Evolutionary conservation across 2,329 filamentous ascomycete species (phyloP).

Genomic region (Neonectria punicea): DNA sequence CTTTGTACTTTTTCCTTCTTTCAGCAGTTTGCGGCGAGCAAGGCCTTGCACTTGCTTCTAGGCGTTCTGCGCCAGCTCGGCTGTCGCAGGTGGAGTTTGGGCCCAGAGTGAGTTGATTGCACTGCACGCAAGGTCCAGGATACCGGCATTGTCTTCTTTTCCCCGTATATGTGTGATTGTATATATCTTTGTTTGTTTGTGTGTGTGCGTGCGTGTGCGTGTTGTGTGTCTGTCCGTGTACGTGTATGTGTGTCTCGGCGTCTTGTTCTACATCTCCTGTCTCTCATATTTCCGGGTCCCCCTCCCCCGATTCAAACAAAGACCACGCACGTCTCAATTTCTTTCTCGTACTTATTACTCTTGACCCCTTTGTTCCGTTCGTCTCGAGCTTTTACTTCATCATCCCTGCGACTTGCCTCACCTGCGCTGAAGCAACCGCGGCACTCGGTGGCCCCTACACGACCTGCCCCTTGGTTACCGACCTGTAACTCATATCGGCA

Average conservation of each 20-base stretch:
- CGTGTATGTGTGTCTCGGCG: neutral
- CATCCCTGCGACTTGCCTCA: conserved; percentile 7
- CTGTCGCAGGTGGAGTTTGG: neutral
- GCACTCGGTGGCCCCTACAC: conserved; percentile 10
- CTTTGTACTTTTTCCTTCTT: too few relatives aligned
- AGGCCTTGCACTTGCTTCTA: too few relatives aligned
- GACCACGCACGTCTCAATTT: neutral
- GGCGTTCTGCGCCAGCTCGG: neutral
- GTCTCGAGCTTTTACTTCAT: neutral
- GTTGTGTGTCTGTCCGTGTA: neutral
- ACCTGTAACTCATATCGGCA: neutral
- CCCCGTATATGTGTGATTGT: neutral
- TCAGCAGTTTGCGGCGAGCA: too few relatives aligned
- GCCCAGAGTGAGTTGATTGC: neutral
- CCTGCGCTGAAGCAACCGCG: conserved; percentile 5
- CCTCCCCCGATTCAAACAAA: neutral
- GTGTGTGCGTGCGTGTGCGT: neutral
- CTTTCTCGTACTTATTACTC: neutral
- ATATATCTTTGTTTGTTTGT: neutral
- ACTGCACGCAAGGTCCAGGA: neutral
- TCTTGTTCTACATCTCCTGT: neutral
- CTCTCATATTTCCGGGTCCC: neutral
- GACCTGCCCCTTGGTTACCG: neutral
- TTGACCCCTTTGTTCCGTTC: neutral
- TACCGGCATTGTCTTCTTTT: neutral